These are phyloP conservation scores for Penicillium rolfsii DNA, from an alignment of 2,329 filamentous ascomycete genomes.

Conservation along the genomic window DNA sequence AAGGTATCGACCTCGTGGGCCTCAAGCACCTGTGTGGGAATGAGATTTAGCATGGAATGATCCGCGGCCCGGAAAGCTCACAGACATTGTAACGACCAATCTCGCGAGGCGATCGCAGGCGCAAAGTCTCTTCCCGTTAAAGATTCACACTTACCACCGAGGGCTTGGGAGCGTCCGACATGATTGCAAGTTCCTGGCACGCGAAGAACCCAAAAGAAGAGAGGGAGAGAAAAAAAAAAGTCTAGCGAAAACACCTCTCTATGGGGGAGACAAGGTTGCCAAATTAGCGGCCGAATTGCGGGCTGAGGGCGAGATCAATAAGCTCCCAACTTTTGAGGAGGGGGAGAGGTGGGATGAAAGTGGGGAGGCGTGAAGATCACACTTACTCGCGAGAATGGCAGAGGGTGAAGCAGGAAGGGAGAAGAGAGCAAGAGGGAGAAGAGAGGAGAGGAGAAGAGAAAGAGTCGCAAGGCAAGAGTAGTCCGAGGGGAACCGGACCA, in stretches of 20 bases:
- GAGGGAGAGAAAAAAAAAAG: background rate
- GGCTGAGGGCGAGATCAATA: constrained; percentile 11
- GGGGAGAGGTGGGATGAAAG: constrained; percentile 6
- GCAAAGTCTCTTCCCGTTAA: background rate
- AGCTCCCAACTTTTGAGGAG: constrained; percentile 7
- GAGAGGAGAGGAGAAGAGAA: background rate
- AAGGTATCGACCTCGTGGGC: constrained; percentile 54
- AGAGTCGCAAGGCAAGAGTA: background rate
- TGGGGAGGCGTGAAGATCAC: constrained; percentile 5
- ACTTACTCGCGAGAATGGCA: constrained; percentile 4
- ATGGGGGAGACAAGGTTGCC: background rate
- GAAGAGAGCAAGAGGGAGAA: background rate
- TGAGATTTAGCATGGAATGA: constrained; percentile 18
- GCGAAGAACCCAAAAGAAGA: background rate
- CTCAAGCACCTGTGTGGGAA: constrained; percentile 44
- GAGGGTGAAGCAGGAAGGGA: background rate
- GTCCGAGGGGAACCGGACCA: background rate
- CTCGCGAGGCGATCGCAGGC: constrained; percentile 3
- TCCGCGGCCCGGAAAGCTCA: background rate
- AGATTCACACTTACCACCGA: constrained; percentile 44
- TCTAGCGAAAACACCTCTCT: constrained; percentile 11
- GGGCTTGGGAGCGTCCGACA: constrained; percentile 46
- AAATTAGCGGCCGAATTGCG: background rate
- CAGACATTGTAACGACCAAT: background rate
- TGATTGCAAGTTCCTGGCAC: constrained; percentile 27